These are phyloP conservation scores for Austroboletus novae-zelandiae DNA, from an alignment of 1,284 basidiomycete genomes.

Conservation along the genomic window DNA sequence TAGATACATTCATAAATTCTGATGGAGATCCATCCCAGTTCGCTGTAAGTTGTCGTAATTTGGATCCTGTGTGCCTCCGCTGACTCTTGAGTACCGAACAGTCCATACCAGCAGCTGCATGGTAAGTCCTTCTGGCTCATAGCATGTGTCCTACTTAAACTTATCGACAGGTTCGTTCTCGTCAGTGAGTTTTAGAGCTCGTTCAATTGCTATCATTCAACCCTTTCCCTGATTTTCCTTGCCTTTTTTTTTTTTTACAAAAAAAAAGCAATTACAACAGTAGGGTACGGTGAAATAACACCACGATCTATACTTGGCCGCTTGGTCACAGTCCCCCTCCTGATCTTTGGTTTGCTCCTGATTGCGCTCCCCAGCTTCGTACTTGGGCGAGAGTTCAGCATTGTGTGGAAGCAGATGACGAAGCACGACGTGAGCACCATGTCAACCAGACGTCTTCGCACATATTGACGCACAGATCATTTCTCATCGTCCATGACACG, in stretches of 20 bases:
- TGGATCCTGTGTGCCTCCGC: background rate
- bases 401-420: conserved; percentile 82
- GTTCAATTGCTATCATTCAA: background rate
- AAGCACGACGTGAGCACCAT: conserved; percentile 38
- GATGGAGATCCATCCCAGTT: conserved; percentile 82
- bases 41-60: conserved; percentile 41
- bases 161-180: conserved; percentile 36
- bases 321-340: conserved; percentile 77
- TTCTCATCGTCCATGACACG: background rate
- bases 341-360: conserved; percentile 81
- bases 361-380: conserved; percentile 89
- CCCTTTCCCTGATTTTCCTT: background rate
- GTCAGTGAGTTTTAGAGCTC: conserved; percentile 44
- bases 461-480: background rate
- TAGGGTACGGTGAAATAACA: conserved; percentile 86
- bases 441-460: background rate
- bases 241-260: background rate
- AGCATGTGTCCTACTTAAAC: background rate
- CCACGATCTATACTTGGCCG: conserved; percentile 81
- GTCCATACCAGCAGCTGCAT: conserved; percentile 78
- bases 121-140: conserved; percentile 39
- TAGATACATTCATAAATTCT: conserved; percentile 78
- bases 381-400: conserved; percentile 83
- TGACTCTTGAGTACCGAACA: conserved; percentile 27
- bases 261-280: conserved; percentile 70